Conservation (phyloP, 371 early-diverging fungal genomes). For the Funneliformis caledonium region DNA sequence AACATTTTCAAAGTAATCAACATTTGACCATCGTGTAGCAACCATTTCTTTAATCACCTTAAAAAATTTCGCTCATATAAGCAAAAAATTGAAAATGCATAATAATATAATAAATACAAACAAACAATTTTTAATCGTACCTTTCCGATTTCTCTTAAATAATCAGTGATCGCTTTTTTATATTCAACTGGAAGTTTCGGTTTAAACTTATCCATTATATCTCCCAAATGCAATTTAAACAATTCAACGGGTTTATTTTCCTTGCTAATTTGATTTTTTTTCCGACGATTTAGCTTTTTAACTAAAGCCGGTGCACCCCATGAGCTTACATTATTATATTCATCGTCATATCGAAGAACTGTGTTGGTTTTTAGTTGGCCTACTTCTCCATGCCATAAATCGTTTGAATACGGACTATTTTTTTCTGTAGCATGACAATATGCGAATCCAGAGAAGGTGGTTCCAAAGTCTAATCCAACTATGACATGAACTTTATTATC, state of each 20-base stretch:
- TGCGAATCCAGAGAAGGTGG: neutral
- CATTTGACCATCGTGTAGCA: neutral
- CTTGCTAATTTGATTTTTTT: neutral
- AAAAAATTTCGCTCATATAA: neutral
- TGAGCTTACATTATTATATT: neutral
- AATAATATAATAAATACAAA: too few species aligned
- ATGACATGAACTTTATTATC: neutral
- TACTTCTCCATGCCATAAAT: neutral
- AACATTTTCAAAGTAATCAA: conserved; percentile 19
- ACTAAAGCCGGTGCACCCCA: conserved; percentile 32
- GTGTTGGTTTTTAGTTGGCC: conserved; percentile 26
- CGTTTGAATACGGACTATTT: neutral
- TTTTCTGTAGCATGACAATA: neutral
- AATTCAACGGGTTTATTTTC: conserved; percentile 11
- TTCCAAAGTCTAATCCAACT: conserved; percentile 15
- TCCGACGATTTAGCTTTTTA: neutral
- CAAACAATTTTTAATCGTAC: neutral
- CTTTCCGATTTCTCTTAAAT: conserved; percentile 5
- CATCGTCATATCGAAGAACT: conserved; percentile 25
- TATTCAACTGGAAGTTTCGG: conserved; percentile 2
- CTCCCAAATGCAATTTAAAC: conserved; percentile 21
- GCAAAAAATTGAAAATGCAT: neutral
- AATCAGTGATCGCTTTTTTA: conserved; percentile 29
- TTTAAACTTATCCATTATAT: neutral
- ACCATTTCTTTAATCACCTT: conserved; percentile 34